Conservation (phyloP, 116 monocot species). For the Phalaenopsis hybrid region DNA sequence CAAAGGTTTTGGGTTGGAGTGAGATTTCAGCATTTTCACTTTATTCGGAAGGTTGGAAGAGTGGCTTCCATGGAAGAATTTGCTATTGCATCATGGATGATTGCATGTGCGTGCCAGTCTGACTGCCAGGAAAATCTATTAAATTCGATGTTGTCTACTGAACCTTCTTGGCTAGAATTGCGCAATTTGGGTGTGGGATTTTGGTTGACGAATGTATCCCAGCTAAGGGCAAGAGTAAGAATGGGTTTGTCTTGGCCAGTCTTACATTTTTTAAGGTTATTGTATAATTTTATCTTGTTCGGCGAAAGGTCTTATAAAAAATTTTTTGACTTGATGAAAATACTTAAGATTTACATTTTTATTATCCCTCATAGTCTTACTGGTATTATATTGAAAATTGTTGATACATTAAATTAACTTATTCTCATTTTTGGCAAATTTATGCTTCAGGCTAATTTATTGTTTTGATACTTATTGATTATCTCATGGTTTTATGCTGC, state of each 20-base stretch:
- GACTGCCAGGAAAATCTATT: slow-evolving; percentile 87
- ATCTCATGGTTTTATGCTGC: neutral
- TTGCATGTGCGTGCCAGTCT: slow-evolving; percentile 90
- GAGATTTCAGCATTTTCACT: slow-evolving; percentile 56
- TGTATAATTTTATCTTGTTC: neutral
- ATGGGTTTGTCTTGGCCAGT: neutral
- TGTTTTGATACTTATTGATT: neutral
- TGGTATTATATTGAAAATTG: neutral
- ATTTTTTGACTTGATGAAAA: neutral
- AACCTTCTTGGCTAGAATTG: slow-evolving; percentile 93
- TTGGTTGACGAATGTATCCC: slow-evolving; percentile 70
- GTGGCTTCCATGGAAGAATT: slow-evolving; percentile 30
- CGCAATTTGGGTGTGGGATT: slow-evolving; percentile 73
- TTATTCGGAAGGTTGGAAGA: slow-evolving; percentile 39
- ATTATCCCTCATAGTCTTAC: neutral
- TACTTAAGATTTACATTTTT: neutral
- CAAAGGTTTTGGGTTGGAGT: slow-evolving; percentile 92
- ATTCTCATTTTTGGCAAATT: neutral
- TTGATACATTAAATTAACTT: neutral
- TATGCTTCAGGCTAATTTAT: neutral
- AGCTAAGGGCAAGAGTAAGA: slow-evolving; percentile 62
- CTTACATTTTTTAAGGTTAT: neutral
- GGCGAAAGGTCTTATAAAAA: neutral
- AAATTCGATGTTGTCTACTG: slow-evolving; percentile 57
- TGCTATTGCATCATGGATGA: slow-evolving; percentile 36